A percentile compares a stretch with the other conserved stretches of the same genome.
These are phyloP conservation scores for Sutorius australiensis DNA, from an alignment of 768 basidiomycete species.

Conservation along the genomic window DNA sequence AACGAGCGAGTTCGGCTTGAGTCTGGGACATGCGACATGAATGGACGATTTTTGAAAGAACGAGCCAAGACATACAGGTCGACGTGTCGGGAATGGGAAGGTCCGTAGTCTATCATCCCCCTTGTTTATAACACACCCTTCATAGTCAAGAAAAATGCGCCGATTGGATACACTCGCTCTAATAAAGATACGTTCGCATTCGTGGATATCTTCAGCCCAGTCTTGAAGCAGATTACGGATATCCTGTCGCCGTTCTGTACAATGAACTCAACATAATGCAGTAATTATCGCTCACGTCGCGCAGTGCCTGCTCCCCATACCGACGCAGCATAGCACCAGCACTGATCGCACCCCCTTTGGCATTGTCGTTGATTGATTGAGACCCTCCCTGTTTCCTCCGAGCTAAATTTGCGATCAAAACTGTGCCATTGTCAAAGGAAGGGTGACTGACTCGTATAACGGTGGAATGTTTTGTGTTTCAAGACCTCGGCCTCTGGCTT, in stretches of 20 bases:
- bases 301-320: slow-evolving; percentile 90
- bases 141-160: slow-evolving; percentile 87
- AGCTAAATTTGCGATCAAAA: slow-evolving; percentile 47
- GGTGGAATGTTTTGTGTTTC: slow-evolving; percentile 93
- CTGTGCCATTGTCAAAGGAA: neutral
- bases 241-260: slow-evolving; percentile 48
- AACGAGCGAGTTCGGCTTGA: slow-evolving; percentile 83
- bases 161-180: slow-evolving; percentile 85
- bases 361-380: slow-evolving; percentile 87
- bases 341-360: slow-evolving; percentile 90
- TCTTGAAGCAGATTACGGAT: slow-evolving; percentile 78
- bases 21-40: slow-evolving; percentile 49
- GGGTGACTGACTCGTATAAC: slow-evolving; percentile 83
- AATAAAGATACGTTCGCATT: slow-evolving; percentile 90
- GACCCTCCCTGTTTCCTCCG: slow-evolving; percentile 97
- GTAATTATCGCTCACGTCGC: slow-evolving; percentile 59
- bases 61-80: slow-evolving; percentile 60
- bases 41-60: neutral
- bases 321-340: slow-evolving; percentile 91
- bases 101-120: slow-evolving; percentile 80
- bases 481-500: slow-evolving; percentile 80
- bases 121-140: slow-evolving; percentile 71
- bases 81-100: slow-evolving; percentile 94
- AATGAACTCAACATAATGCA: neutral
- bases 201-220: slow-evolving; percentile 83